These are phyloP conservation scores for Pulveroboletus ravenelii DNA, from an alignment of 768 basidiomycete genomes.

Conservation along the genomic window DNA sequence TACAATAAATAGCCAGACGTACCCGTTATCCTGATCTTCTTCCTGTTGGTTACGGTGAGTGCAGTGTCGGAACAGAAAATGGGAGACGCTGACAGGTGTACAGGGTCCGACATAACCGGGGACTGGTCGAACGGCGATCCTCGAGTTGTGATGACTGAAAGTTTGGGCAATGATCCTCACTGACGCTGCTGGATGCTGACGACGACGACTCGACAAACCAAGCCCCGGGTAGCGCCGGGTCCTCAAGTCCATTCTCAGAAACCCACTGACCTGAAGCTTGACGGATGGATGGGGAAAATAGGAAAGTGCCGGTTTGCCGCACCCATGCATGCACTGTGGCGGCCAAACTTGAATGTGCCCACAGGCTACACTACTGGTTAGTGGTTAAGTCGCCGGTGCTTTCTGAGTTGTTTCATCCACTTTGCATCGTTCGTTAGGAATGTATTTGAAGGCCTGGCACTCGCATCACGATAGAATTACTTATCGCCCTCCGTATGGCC, in stretches of 20 bases:
- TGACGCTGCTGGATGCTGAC: conserved; percentile 2
- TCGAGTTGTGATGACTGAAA: not conserved
- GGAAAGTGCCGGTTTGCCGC: too few species aligned
- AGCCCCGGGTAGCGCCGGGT: conserved; percentile 5
- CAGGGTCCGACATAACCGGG: conserved; percentile 25
- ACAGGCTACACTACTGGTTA: too few species aligned
- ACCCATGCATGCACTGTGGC: too few species aligned
- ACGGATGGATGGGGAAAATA: too few species aligned
- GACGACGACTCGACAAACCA: conserved; percentile 8
- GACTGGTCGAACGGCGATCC: not conserved
- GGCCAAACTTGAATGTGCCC: too few species aligned
- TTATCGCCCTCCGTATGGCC: not conserved
- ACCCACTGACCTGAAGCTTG: conserved; percentile 5
- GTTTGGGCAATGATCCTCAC: not conserved
- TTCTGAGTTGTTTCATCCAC: not conserved
- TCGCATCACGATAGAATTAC: not conserved
- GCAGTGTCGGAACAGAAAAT: not conserved
- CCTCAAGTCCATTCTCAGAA: conserved; percentile 25
- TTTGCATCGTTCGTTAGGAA: not conserved
- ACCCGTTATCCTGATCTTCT: conserved; percentile 81
- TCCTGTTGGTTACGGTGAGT: conserved; percentile 37
- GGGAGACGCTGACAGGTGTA: conserved; percentile 23
- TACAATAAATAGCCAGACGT: conserved; percentile 12
- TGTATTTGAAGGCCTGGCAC: not conserved
- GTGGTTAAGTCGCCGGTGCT: not conserved